These are phyloP conservation scores for Hypomyces perniciosus DNA, from an alignment of 2,329 filamentous ascomycete genomes.

Conservation along the genomic window DNA sequence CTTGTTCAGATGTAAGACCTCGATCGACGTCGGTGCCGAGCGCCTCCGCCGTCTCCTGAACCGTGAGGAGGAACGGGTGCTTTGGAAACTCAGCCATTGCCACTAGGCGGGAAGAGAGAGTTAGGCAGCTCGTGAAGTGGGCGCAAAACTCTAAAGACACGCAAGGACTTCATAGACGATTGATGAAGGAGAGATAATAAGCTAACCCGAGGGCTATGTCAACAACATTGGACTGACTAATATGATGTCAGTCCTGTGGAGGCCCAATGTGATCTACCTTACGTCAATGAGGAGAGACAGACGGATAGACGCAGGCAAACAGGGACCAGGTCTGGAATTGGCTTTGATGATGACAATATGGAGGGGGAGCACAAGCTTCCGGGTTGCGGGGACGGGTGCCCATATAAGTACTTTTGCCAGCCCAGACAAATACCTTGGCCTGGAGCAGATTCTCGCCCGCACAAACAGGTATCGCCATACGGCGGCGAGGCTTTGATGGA, in stretches of 20 bases:
- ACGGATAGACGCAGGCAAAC: too few relatives aligned
- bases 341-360: not conserved
- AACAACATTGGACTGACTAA: too few relatives aligned
- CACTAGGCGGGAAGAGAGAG: slow-evolving; percentile 11
- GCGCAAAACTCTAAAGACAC: slow-evolving; percentile 8
- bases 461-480: not conserved
- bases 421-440: not conserved
- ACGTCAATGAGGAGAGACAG: too few relatives aligned
- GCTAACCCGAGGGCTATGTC: too few relatives aligned
- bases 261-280: too few relatives aligned
- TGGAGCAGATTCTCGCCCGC: not conserved
- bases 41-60: slow-evolving; percentile 56
- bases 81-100: slow-evolving; percentile 39
- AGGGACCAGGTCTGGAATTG: too few relatives aligned
- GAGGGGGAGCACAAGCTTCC: not conserved
- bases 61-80: slow-evolving; percentile 56
- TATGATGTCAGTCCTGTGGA: too few relatives aligned
- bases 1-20: slow-evolving; percentile 57
- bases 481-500: not conserved
- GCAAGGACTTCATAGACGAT: slow-evolving; percentile 17
- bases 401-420: slow-evolving; percentile 6
- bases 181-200: slow-evolving; percentile 1
- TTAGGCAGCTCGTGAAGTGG: slow-evolving; percentile 9
- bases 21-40: slow-evolving; percentile 60
- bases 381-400: not conserved